Evolutionary conservation across 495 filamentous ascomycete genomes (phyloP).

Genomic region (Penicillium fimorum): DNA sequence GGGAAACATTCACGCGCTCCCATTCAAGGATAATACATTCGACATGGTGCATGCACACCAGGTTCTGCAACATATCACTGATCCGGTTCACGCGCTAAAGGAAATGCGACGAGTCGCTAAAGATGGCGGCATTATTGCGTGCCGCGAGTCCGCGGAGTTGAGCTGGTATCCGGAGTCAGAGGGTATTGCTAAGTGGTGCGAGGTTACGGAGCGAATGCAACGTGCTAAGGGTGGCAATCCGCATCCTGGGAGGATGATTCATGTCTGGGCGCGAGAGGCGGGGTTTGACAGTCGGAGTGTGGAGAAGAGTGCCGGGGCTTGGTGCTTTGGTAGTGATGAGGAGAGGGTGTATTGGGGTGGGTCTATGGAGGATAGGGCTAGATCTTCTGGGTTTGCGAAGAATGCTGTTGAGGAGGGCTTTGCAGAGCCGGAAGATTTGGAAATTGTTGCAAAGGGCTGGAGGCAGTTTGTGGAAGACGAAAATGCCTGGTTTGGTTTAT

Average conservation of each 20-base stretch:
- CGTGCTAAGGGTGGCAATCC: conserved; percentile 44
- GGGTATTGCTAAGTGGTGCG: conserved; percentile 42
- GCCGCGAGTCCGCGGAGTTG: conserved; percentile 44
- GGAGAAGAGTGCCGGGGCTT: conserved; percentile 39
- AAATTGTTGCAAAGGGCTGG: conserved; percentile 43
- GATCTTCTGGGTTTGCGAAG: conserved; percentile 40
- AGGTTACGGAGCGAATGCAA: conserved; percentile 34
- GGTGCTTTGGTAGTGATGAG: conserved; percentile 47
- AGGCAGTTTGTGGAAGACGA: conserved; percentile 43
- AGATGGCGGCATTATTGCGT: conserved; percentile 53
- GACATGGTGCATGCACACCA: conserved; percentile 61
- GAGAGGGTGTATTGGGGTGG: conserved; percentile 50
- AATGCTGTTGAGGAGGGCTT: conserved; percentile 38
- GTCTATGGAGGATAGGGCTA: conserved; percentile 43
- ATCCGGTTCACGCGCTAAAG: conserved; percentile 43
- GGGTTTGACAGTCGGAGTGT: conserved; percentile 42
- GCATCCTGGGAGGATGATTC: conserved; percentile 45
- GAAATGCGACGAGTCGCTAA: conserved; percentile 54
- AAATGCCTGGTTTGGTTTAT: conserved; percentile 51
- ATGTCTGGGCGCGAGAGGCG: conserved; percentile 49
- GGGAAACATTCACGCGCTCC: conserved; percentile 46
- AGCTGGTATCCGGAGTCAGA: conserved; percentile 49
- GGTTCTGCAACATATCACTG: conserved; percentile 52
- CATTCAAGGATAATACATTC: conserved; percentile 51
- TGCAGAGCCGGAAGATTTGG: conserved; percentile 38